Base-by-base conservation (phyloP, 106 monocot genomes). In the Dioscorea zingiberensis region DNA sequence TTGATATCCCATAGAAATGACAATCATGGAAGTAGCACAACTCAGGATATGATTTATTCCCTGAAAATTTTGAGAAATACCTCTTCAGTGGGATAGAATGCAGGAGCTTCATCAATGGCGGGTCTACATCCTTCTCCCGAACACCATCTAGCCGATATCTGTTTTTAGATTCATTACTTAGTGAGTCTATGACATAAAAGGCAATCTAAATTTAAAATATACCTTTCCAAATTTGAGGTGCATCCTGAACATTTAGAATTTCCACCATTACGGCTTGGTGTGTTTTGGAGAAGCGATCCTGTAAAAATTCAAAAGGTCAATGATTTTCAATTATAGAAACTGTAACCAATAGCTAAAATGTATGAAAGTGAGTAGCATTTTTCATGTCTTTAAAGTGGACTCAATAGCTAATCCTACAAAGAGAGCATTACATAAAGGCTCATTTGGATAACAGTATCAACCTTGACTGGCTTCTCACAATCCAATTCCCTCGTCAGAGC, bases 401-500 rank as follows among this genome's bases (percentile, higher is more conserved):
- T 13, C 24, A 14, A 26, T 48, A 65, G 21, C 22, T 48, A 65
- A 51, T 51, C 15, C 19, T 16, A 15, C 51, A 51, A 19, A 19
- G 51, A n/a, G n/a, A 51, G 18, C 15, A 51, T 51, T 1, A 51
- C 13, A 16, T 38, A 38, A 51, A 24, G 1, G 21, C 13, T 72
- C 22, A 44, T 25, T n/a, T 17, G 13, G 62, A 21, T 56, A 27
- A 54, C 46, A 18, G 61, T 55, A 55, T 38, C 48, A 47, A 87
- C 86, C 90, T 80, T 84, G 21, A 65, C 17, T 62, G 65, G 58
- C 25, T 38, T 63, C 22, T 76, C 77, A 60, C 24, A 53, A 60
- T 84, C 90, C 21, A 78, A 84, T 25, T 90, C n/a, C 94, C 46
- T 90, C 84, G 10, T 90, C 87, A 2, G 84, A 90, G 73, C 82